Conservation (phyloP, 2,329 filamentous ascomycete species). For the Fusarium sacchari region DNA sequence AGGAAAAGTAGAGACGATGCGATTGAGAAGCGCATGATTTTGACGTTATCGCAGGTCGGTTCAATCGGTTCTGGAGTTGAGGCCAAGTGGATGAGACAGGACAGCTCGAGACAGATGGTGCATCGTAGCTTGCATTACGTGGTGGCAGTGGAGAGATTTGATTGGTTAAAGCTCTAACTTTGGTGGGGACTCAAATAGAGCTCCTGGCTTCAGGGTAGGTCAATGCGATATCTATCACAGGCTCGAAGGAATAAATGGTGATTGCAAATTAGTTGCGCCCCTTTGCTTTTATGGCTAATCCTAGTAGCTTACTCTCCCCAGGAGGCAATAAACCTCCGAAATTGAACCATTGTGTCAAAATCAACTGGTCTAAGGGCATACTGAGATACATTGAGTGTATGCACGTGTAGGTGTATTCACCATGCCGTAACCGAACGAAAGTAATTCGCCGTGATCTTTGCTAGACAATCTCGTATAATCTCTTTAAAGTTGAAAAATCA, state of each 20-base stretch:
- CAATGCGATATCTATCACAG: neutral
- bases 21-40: conserved; percentile 52
- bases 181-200: conserved; percentile 16
- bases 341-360: neutral
- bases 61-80: conserved; percentile 29
- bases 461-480: no score
- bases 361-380: neutral
- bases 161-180: conserved; percentile 40
- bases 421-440: neutral
- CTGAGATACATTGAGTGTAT: neutral
- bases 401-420: neutral
- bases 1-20: conserved; percentile 57
- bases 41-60: conserved; percentile 32
- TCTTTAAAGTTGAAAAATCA: neutral
- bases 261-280: neutral
- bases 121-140: conserved; percentile 41
- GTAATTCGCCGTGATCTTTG: neutral
- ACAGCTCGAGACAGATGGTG: conserved; percentile 41
- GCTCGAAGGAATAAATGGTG: neutral
- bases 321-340: no score
- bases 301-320: no score
- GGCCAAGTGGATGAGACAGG: conserved; percentile 39
- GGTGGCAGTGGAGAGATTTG: conserved; percentile 37
- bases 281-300: neutral
- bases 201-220: conserved; percentile 25